Percentiles rank a stretch among this genome's conserved stretches.
phyloP scores from a whole-genome alignment of 352 stramenopile genomes.

The Globisporangium sylvaticum region DNA sequence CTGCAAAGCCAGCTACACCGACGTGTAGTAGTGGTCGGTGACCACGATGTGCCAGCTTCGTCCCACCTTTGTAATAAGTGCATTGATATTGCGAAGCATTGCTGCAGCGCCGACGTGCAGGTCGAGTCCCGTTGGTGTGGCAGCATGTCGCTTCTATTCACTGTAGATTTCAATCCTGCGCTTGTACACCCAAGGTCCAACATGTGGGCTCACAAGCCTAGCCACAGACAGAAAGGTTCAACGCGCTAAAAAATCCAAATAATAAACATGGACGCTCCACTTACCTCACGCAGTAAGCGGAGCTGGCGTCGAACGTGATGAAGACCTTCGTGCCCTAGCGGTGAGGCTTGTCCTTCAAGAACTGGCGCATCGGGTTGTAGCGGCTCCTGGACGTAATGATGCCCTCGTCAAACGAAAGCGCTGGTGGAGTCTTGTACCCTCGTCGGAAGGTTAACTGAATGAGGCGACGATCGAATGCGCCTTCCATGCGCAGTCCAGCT shows the following conservation, averaged over 20 bases:
- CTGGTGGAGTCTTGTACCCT: not conserved
- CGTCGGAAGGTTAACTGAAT: not conserved
- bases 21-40: constrained; percentile 3
- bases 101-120: not conserved
- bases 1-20: not conserved
- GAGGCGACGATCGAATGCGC: not conserved
- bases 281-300: not conserved
- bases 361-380: not conserved
- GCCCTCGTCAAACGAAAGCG: not conserved
- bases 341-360: not conserved
- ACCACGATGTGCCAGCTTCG: not conserved
- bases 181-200: not conserved
- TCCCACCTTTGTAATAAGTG: not conserved
- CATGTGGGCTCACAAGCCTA: not conserved
- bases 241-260: not conserved
- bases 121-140: not conserved
- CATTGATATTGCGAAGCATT: not conserved
- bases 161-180: not conserved
- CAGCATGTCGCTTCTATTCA: not conserved
- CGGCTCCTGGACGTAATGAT: not conserved
- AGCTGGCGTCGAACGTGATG: not conserved
- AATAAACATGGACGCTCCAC: not conserved
- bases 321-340: not conserved
- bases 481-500: not conserved
- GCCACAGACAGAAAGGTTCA: not conserved